Evolutionary conservation across 1,139 yeast species (phyloP), one percentile per base, ranked within the genome.

Genomic region (Pichia sp.): DNA sequence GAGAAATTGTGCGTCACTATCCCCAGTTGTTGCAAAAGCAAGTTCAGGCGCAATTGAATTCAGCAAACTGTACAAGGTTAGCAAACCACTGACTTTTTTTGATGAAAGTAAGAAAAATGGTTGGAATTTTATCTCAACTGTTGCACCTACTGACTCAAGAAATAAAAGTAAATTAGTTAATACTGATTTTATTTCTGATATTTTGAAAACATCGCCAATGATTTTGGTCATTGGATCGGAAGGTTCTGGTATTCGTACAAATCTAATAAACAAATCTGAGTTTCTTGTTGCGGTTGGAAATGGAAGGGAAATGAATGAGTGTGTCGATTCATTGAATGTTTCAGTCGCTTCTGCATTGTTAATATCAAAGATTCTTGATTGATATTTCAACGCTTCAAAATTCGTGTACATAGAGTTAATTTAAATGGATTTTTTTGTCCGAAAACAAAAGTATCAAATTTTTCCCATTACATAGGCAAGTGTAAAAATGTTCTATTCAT

Each of bases 1-100:
- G 43, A 79, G 78, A 56, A 85, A 87, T 63, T 80, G 88, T 59
- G 89, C 96, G 1, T 78, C 83, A 25, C 66, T 90, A 56, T 81
- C 89, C 0, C 89, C 96, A 0, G 85, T 79, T 1, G 91, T 90
- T 1, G 79, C 83, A 34, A 91, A 90, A 65, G 82, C 95, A 0
- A 79, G 95, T 7, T 86, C 89, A 3, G 98, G 98, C n/a, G 93
- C 96, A 0, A 70, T 87, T 55, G 98, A 91, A 60, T 74, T 82
- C 53, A 68, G 87, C 64, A 81, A 82, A 7, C 74, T 90, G 4
- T 86, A 75, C 65, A 74, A 79, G 43, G 75, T 79, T 1, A 68
- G 74, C 12, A 78, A 80, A 54, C 85, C 93, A 3, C 67, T 87
- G 49, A 68, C 74, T 23, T 85, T 91, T 58, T 74, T 89, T 57